These are phyloP conservation scores for Lachnellula occidentalis DNA, from an alignment of 2,329 filamentous ascomycete species.

Conservation along the genomic window DNA sequence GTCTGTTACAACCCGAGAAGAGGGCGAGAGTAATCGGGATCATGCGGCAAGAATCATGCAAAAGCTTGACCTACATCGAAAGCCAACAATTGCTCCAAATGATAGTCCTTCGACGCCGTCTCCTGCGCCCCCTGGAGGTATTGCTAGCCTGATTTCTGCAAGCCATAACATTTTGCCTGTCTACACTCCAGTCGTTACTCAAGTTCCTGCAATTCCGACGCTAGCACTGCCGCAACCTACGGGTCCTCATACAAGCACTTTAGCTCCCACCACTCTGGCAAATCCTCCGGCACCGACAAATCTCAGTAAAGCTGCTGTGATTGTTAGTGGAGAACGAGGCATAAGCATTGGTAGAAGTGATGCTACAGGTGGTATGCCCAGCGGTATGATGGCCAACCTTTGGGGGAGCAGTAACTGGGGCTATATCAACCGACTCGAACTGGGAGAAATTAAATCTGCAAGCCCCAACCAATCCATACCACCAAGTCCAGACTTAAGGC, in stretches of 20 bases:
- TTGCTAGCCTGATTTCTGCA: constrained; percentile 79
- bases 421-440: constrained; percentile 55
- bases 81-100: constrained; percentile 50
- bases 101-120: constrained; percentile 34
- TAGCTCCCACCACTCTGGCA: constrained; percentile 78
- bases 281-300: constrained; percentile 79
- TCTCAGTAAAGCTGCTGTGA: constrained; percentile 78
- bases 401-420: constrained; percentile 89
- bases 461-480: constrained; percentile 19
- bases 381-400: constrained; percentile 83
- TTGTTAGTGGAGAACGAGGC: constrained; percentile 71
- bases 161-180: constrained; percentile 75
- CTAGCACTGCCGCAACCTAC: constrained; percentile 34
- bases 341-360: constrained; percentile 56
- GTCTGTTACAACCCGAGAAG: constrained; percentile 56
- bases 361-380: constrained; percentile 66
- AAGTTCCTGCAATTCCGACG: constrained; percentile 28
- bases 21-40: constrained; percentile 70
- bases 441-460: constrained; percentile 41
- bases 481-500: constrained; percentile 21
- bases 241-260: constrained; percentile 50
- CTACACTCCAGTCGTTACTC: constrained; percentile 38
- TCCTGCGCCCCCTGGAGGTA: constrained; percentile 53
- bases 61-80: constrained; percentile 84
- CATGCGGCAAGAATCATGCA: constrained; percentile 87